Percentiles rank a stretch among this genome's conserved stretches.
Evolutionary conservation across 768 basidiomycete species (phyloP).

Genomic region (Tricholomella constricta): DNA sequence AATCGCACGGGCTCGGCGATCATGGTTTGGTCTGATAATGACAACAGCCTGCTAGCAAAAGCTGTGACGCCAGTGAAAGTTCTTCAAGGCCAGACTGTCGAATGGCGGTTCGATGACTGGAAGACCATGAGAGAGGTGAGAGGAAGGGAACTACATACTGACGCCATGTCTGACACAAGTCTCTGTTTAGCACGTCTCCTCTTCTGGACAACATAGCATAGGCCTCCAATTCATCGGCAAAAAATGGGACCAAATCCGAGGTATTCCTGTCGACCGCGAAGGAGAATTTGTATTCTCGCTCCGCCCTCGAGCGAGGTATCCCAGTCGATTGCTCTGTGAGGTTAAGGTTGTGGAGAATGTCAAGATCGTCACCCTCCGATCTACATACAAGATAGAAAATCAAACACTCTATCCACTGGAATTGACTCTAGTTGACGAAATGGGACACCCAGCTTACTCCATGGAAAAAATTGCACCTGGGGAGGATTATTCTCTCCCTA

Average conservation of each 20-base stretch:
- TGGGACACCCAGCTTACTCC: slow-evolving; percentile 77
- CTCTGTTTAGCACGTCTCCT: slow-evolving; percentile 54
- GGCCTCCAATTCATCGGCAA: slow-evolving; percentile 84
- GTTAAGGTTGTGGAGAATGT: slow-evolving; percentile 89
- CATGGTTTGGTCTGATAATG: slow-evolving; percentile 82
- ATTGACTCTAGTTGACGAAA: slow-evolving; percentile 83
- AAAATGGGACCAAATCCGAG: slow-evolving; percentile 85
- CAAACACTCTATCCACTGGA: slow-evolving; percentile 90
- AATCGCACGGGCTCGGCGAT: slow-evolving; percentile 91
- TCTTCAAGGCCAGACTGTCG: slow-evolving; percentile 71
- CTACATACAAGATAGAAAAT: slow-evolving; percentile 91
- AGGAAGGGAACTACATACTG: not conserved
- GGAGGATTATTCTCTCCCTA: slow-evolving; percentile 84
- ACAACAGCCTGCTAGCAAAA: slow-evolving; percentile 48
- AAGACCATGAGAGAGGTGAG: slow-evolving; percentile 88
- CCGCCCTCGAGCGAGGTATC: slow-evolving; percentile 76
- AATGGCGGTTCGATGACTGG: slow-evolving; percentile 99
- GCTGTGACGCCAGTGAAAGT: slow-evolving; percentile 60
- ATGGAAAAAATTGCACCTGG: slow-evolving; percentile 91
- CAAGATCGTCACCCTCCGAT: slow-evolving; percentile 92
- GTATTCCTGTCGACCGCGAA: slow-evolving; percentile 91
- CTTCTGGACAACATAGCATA: slow-evolving; percentile 80
- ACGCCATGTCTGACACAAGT: slow-evolving; percentile 2
- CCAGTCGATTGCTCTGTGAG: slow-evolving; percentile 84
- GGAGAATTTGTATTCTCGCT: slow-evolving; percentile 88